These are phyloP conservation scores for Calonectria ilicicola DNA, from an alignment of 2,329 filamentous ascomycete species.

Conservation along the genomic window DNA sequence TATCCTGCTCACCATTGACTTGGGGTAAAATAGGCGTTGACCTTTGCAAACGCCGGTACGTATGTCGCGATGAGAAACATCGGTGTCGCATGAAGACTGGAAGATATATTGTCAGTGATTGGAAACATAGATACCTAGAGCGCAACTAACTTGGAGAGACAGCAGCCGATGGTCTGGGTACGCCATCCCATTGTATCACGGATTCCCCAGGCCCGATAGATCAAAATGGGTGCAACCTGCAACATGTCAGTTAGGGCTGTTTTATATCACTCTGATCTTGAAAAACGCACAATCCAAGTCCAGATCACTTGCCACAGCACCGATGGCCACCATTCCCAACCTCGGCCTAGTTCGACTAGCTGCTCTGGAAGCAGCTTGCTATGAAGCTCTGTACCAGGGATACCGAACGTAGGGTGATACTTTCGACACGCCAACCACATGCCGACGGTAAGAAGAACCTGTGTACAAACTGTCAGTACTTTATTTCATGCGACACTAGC, in stretches of 20 bases:
- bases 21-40: conserved; percentile 67
- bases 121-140: background rate
- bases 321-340: conserved; percentile 75
- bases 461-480: background rate
- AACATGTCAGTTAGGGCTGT: background rate
- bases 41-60: conserved; percentile 58
- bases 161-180: conserved; percentile 67
- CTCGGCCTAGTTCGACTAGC: conserved; percentile 57
- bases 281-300: conserved; percentile 62
- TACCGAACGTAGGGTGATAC: conserved; percentile 70
- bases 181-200: conserved; percentile 75
- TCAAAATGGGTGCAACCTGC: conserved; percentile 62
- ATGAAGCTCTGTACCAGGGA: conserved; percentile 65
- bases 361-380: conserved; percentile 48
- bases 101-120: conserved; percentile 5
- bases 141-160: conserved; percentile 53
- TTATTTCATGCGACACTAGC: background rate
- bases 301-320: conserved; percentile 72
- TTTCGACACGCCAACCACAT: conserved; percentile 73
- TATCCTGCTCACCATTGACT: conserved; percentile 69
- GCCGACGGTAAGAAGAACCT: conserved; percentile 68
- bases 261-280: fast-evolving
- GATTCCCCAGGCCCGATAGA: conserved; percentile 72
- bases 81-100: conserved; percentile 71
- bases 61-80: conserved; percentile 73